Evolutionary conservation across 2,329 filamentous ascomycete species (phyloP).

Genomic region (Pyrenophora seminiperda): DNA sequence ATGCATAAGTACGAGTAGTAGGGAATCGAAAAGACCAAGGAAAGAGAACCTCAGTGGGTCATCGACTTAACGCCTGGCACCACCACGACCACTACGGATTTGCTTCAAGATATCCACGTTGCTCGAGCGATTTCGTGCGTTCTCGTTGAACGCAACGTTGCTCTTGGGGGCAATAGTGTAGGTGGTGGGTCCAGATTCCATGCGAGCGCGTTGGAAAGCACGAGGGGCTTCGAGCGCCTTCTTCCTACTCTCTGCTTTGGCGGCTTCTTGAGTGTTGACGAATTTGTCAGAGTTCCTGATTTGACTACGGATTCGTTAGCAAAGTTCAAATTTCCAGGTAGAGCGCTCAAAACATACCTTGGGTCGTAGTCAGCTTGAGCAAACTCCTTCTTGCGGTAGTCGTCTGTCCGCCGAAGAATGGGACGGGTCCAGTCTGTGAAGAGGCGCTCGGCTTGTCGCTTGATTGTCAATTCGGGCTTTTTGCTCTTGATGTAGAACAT

Average conservation of each 20-base stretch:
- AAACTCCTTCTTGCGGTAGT: slow-evolving; percentile 87
- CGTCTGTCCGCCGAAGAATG: slow-evolving; percentile 89
- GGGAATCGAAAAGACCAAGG: background rate
- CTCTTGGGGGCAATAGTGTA: slow-evolving; percentile 68
- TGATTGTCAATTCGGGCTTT: slow-evolving; percentile 84
- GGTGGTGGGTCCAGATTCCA: slow-evolving; percentile 63
- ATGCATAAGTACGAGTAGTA: too few species aligned
- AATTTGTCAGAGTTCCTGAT: slow-evolving; percentile 8
- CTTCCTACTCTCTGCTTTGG: slow-evolving; percentile 47
- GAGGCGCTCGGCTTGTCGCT: slow-evolving; percentile 90
- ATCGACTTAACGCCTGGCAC: slow-evolving; percentile 26
- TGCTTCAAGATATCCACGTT: slow-evolving; percentile 42
- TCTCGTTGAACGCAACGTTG: slow-evolving; percentile 49
- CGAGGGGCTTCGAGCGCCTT: slow-evolving; percentile 59
- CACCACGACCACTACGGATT: slow-evolving; percentile 34
- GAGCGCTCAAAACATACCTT: slow-evolving; percentile 43
- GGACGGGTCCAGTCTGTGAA: slow-evolving; percentile 94
- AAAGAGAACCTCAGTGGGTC: background rate
- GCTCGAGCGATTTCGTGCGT: slow-evolving; percentile 29
- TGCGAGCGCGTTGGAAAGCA: slow-evolving; percentile 62
- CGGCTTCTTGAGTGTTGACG: slow-evolving; percentile 44
- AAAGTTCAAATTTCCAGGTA: background rate
- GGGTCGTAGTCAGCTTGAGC: slow-evolving; percentile 65
- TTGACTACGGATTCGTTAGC: slow-evolving; percentile 30
- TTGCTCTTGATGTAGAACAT: slow-evolving; percentile 97